Evolutionary conservation across 2,329 filamentous ascomycete species (phyloP).

Genomic region (Aspergillus piperis): DNA sequence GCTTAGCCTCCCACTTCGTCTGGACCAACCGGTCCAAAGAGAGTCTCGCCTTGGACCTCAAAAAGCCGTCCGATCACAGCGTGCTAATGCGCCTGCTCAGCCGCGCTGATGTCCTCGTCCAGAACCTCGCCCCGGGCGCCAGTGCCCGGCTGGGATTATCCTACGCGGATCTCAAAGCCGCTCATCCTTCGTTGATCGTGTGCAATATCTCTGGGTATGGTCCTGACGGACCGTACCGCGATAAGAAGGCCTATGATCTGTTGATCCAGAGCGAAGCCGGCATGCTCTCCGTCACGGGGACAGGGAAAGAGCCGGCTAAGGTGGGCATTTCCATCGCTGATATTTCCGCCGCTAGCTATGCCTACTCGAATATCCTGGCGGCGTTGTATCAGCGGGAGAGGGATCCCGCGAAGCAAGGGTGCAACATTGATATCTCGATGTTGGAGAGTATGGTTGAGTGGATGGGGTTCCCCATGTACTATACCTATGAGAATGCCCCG

Average conservation of each 20-base stretch:
- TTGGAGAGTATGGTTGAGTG: conserved; percentile 61
- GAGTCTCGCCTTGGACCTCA: conserved; percentile 54
- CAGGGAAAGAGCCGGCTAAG: conserved; percentile 46
- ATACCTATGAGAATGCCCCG: conserved; percentile 50
- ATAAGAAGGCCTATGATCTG: conserved; percentile 60
- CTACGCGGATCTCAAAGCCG: conserved; percentile 44
- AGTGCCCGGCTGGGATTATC: conserved; percentile 52
- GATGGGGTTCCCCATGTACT: conserved; percentile 61
- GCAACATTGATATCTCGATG: conserved; percentile 59
- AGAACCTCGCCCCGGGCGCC: conserved; percentile 57
- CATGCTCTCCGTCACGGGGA: conserved; percentile 55
- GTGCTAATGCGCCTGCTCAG: conserved; percentile 48
- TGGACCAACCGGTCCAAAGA: conserved; percentile 59
- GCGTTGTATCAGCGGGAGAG: conserved; percentile 53
- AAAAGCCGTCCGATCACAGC: conserved; percentile 45
- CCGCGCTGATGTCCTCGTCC: conserved; percentile 55
- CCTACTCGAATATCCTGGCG: conserved; percentile 54
- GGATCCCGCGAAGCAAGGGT: conserved; percentile 47
- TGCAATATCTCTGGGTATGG: conserved; percentile 59
- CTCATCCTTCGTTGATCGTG: conserved; percentile 52
- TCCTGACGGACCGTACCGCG: conserved; percentile 52
- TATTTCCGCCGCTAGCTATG: conserved; percentile 56
- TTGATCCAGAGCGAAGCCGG: conserved; percentile 59
- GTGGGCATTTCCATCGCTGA: conserved; percentile 59
- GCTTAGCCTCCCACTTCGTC: conserved; percentile 57